These are phyloP conservation scores for Castanea crenata DNA, from an alignment of 306 rosid genomes.

Conservation along the genomic window DNA sequence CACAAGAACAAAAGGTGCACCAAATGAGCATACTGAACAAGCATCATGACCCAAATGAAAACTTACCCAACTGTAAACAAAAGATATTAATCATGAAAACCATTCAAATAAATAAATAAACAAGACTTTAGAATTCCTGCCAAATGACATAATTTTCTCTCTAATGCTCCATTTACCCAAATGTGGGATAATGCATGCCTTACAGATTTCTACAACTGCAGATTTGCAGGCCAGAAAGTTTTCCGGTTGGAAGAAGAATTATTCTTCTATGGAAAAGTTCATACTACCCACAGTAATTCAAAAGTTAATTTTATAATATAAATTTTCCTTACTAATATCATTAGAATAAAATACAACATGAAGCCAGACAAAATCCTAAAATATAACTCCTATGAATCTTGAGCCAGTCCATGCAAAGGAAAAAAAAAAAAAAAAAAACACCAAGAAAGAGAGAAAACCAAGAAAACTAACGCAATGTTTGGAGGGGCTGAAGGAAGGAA, in stretches of 20 bases:
- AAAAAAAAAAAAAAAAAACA: too few species aligned
- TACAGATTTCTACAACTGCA: not conserved
- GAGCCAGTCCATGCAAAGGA: not conserved
- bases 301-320: not conserved
- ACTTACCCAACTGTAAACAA: not conserved
- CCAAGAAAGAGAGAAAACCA: not conserved
- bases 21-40: constrained; percentile 22
- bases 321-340: not conserved
- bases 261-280: constrained; percentile 1
- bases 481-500: not conserved
- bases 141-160: not conserved
- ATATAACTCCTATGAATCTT: not conserved
- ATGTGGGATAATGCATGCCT: not conserved
- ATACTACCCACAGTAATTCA: not conserved
- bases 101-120: not conserved
- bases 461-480: not conserved
- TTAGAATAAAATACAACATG: not conserved
- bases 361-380: not conserved
- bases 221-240: not conserved
- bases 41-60: constrained; percentile 12
- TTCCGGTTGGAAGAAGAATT: not conserved
- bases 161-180: constrained; percentile 4
- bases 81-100: not conserved
- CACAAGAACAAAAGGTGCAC: constrained; percentile 12
- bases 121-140: not conserved